Conservation (phyloP, 2,329 filamentous ascomycete species). For the Fusarium gaditjirri region DNA sequence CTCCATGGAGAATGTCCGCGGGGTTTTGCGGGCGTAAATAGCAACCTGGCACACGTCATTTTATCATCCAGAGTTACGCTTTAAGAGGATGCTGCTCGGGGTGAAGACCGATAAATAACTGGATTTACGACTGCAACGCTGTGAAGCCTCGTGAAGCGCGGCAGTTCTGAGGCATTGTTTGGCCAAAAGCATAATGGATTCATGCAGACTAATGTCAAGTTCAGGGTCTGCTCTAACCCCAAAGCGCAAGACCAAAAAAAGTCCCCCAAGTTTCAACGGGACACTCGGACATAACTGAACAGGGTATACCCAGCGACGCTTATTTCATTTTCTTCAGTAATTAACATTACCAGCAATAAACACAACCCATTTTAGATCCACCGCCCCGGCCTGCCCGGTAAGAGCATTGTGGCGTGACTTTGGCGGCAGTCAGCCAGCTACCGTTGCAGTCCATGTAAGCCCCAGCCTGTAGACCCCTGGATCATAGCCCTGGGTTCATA, state of each 20-base stretch:
- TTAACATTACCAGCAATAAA: neutral
- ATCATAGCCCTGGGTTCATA: neutral
- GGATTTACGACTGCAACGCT: neutral
- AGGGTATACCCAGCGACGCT: neutral
- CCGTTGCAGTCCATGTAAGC: slow-evolving; percentile 8
- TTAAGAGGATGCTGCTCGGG: neutral
- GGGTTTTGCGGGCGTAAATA: slow-evolving; percentile 1
- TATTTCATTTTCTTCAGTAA: slow-evolving; percentile 1
- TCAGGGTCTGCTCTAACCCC: neutral
- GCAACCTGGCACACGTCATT: slow-evolving; percentile 1
- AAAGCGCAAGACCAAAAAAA: neutral
- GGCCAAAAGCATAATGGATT: neutral
- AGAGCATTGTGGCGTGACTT: neutral
- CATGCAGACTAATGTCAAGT: neutral
- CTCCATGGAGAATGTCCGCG: neutral
- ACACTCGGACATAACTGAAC: neutral
- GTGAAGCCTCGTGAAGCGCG: neutral
- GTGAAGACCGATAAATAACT: neutral
- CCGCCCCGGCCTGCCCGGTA: neutral
- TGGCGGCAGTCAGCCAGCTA: neutral
- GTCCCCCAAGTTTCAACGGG: neutral
- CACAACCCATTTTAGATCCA: slow-evolving; percentile 10
- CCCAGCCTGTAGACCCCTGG: slow-evolving; percentile 3
- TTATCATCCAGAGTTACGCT: neutral
- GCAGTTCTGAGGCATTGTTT: neutral